Base-by-base conservation (phyloP, 169 alveolate genomes). In the Plasmodium berghei region DNA sequence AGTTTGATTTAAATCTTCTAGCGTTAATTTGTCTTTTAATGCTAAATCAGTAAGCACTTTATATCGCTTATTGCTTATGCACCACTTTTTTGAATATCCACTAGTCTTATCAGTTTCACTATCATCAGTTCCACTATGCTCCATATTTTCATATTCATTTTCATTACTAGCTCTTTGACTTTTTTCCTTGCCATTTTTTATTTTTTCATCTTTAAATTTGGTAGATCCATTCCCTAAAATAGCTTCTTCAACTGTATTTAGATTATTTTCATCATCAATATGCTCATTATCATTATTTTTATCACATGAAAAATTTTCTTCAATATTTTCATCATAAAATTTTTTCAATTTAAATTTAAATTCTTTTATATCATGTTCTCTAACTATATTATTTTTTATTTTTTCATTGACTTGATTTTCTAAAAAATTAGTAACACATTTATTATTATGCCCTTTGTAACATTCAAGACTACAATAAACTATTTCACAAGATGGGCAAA, bases 401-500 rank as follows among this genome's bases (percentile, higher is more conserved):
- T 48, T 66, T 59, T 80, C 75, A 9, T 67, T 80, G 10, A 80
- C 90, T 42, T 80, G 90, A 48, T 80, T 80, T 9, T 80, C 83
- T 16, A 67, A 59, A 55, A 80, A 80, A 40, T 46, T 66, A 34
- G 20, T 69, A 56, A 80, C 90, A 71, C 90, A 80, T 5, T 66
- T 48, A 12, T 66, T 56, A 67, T 80, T 67, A 46, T 80, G 90
- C n/a, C 16, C 18, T 66, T 80, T 64, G 54, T 80, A 80, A 16
- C 90, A 80, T 26, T 80, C 90, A 26, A 80, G 72, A 56, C 90
- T 80, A 26, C 90, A 80, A 10, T 80, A 80, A 5, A 80, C 90
- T 24, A 80, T 80, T 66, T 80, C 90, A 63, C 90, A 80, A 2
- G 90, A 80, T n/a, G 90, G 90, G 56, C 90, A 80, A 34, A 80